phyloP scores from a whole-genome alignment of 1,284 basidiomycete genomes.

The Baeospora myosura region DNA sequence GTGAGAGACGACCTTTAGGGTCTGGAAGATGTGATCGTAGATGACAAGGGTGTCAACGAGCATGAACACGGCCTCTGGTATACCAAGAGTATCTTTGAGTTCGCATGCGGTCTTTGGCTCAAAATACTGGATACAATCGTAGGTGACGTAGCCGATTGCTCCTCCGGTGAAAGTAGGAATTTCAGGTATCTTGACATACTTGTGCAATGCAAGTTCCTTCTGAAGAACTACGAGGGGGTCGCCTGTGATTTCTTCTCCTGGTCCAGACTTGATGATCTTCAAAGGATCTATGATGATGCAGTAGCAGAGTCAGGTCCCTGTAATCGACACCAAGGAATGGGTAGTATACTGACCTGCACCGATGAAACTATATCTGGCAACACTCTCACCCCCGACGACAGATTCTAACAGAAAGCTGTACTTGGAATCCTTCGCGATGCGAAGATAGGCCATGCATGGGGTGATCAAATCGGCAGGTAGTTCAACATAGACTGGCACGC shows the following conservation, averaged over 20 bases:
- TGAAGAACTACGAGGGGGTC: slow-evolving; percentile 87
- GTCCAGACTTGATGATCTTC: slow-evolving; percentile 87
- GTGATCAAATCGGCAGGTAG: slow-evolving; percentile 95
- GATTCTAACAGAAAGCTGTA: slow-evolving; percentile 93
- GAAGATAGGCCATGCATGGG: slow-evolving; percentile 94
- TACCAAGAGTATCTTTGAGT: slow-evolving; percentile 68
- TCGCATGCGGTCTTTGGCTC: slow-evolving; percentile 84
- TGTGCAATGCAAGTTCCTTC: slow-evolving; percentile 79
- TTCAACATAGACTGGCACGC: slow-evolving; percentile 87
- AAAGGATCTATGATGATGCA: slow-evolving; percentile 64
- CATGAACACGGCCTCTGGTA: slow-evolving; percentile 97
- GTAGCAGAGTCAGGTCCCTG: slow-evolving; percentile 7
- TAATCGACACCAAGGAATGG: slow-evolving; percentile 1
- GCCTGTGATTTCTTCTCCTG: slow-evolving; percentile 73
- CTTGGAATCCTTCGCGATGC: slow-evolving; percentile 85
- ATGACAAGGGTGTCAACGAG: slow-evolving; percentile 90
- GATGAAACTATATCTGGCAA: slow-evolving; percentile 93
- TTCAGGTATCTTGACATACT: slow-evolving; percentile 87
- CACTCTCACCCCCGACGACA: slow-evolving; percentile 83
- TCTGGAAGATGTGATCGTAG: slow-evolving; percentile 97
- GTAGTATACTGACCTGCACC: slow-evolving; percentile 68
- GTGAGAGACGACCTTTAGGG: slow-evolving; percentile 91
- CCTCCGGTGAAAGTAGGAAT: slow-evolving; percentile 95
- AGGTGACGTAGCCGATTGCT: slow-evolving; percentile 95
- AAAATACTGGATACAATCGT: slow-evolving; percentile 95